A percentile compares a stretch with the other conserved stretches of the same genome.
These are phyloP conservation scores for Ottelia alismoides DNA, from an alignment of 106 monocot genomes.

Conservation along the genomic window DNA sequence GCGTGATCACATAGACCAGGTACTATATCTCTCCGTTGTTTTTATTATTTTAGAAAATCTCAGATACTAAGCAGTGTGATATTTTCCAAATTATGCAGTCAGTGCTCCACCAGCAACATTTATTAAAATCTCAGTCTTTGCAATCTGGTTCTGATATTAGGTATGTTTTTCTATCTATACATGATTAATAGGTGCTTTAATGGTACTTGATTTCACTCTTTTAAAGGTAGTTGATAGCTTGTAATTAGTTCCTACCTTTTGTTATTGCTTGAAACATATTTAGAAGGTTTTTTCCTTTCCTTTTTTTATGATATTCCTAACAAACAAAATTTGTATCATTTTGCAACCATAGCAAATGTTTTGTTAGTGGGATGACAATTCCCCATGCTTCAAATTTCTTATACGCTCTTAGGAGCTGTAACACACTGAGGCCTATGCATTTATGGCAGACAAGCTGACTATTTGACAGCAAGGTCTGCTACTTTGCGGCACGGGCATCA, in stretches of 20 bases:
- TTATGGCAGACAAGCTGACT: conserved; percentile 99
- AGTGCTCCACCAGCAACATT: conserved; percentile 73
- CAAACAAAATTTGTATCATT: background rate
- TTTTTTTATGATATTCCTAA: background rate
- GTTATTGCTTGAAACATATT: background rate
- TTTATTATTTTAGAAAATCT: background rate
- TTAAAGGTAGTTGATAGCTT: background rate
- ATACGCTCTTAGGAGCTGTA: conserved; percentile 8
- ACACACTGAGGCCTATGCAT: conserved; percentile 73
- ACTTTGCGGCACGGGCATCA: conserved; percentile 43
- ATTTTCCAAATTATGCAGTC: conserved; percentile 26
- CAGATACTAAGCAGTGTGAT: background rate
- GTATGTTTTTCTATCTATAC: conserved; percentile 18
- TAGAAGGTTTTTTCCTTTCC: background rate
- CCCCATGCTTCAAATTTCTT: background rate
- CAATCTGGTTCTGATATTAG: conserved; percentile 67
- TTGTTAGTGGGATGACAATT: conserved; percentile 2
- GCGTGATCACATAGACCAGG: conserved; percentile 58
- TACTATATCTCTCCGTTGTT: conserved; percentile 7
- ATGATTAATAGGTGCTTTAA: background rate
- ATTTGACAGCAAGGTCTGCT: conserved; percentile 63
- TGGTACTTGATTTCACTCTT: background rate
- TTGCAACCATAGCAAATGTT: no score
- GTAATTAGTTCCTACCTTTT: background rate
- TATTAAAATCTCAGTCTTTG: conserved; percentile 50